These are phyloP conservation scores for Aspergillus sp. DNA, from an alignment of 2,329 filamentous ascomycete species.

Conservation along the genomic window DNA sequence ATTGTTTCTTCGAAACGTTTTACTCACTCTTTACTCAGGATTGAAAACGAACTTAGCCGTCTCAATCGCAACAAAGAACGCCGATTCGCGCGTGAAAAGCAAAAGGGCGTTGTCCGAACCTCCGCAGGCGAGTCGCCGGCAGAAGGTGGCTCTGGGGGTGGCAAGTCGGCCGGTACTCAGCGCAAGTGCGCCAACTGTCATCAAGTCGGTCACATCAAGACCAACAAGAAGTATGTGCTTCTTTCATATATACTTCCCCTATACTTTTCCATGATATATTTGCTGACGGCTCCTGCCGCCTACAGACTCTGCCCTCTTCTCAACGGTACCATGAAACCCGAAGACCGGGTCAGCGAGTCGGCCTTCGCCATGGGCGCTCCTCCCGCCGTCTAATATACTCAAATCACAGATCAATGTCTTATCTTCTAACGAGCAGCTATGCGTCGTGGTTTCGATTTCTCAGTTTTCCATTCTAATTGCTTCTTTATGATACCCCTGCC, in stretches of 20 bases:
- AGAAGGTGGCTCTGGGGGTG: conserved; percentile 47
- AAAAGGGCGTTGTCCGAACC: conserved; percentile 63
- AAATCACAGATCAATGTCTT: neutral
- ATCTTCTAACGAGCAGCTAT: neutral
- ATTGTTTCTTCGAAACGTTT: neutral
- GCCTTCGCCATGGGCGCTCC: conserved; percentile 50
- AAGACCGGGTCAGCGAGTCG: conserved; percentile 46
- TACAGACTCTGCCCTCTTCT: conserved; percentile 77
- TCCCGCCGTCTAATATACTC: conserved; percentile 20
- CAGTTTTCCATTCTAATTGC: neutral
- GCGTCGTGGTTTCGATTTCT: neutral
- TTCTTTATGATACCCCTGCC: conserved; percentile 14
- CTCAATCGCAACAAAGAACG: conserved; percentile 90
- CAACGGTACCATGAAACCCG: conserved; percentile 73
- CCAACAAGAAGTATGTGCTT: conserved; percentile 82
- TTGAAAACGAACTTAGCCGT: conserved; percentile 74
- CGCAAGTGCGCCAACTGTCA: conserved; percentile 98
- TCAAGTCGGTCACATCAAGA: conserved; percentile 96
- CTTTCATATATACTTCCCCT: conserved; percentile 7
- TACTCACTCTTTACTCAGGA: conserved; percentile 41
- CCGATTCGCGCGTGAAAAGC: conserved; percentile 83
- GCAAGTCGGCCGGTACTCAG: conserved; percentile 66
- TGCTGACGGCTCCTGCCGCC: neutral
- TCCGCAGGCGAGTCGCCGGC: conserved; percentile 46
- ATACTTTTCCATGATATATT: neutral